phyloP scores from a whole-genome alignment of 2,329 filamentous ascomycete species.

The Fusarium austroafricanum region DNA sequence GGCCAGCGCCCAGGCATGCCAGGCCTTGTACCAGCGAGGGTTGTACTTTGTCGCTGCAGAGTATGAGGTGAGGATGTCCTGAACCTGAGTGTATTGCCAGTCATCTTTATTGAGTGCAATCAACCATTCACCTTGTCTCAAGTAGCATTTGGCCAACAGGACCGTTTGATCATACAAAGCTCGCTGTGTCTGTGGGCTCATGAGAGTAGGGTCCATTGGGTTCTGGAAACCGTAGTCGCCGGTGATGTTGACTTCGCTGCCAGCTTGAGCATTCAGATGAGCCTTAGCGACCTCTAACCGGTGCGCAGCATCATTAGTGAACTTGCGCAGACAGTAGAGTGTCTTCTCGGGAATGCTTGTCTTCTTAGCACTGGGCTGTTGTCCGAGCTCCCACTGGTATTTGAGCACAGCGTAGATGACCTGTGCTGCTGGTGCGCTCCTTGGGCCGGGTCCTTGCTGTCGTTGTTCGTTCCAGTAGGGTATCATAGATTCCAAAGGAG shows the following conservation, averaged over 20 bases:
- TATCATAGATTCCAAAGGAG: slow-evolving; percentile 69
- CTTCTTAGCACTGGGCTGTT: slow-evolving; percentile 61
- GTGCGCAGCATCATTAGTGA: slow-evolving; percentile 69
- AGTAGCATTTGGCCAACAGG: slow-evolving; percentile 92
- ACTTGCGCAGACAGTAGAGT: slow-evolving; percentile 68
- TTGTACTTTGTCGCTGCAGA: slow-evolving; percentile 93
- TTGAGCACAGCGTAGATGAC: slow-evolving; percentile 98
- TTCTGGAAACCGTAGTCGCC: slow-evolving; percentile 65
- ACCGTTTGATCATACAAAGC: slow-evolving; percentile 70
- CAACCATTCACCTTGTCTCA: slow-evolving; percentile 97
- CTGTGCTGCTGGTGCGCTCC: slow-evolving; percentile 73
- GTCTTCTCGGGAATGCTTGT: slow-evolving; percentile 65
- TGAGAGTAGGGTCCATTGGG: slow-evolving; percentile 56
- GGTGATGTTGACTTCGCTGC: slow-evolving; percentile 58
- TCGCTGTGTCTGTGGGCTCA: slow-evolving; percentile 64
- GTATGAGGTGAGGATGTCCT: slow-evolving; percentile 92
- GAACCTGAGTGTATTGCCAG: slow-evolving; percentile 87
- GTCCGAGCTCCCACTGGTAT: slow-evolving; percentile 91
- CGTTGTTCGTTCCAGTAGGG: slow-evolving; percentile 65
- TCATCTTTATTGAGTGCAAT: slow-evolving; percentile 85
- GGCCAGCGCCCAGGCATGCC: slow-evolving; percentile 97
- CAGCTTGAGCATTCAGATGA: slow-evolving; percentile 60
- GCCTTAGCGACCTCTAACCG: slow-evolving; percentile 65
- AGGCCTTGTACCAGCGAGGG: slow-evolving; percentile 97
- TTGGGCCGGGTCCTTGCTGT: slow-evolving; percentile 45